phyloP scores from a whole-genome alignment of 257 asterid genomes.

The Petunia axillaris region DNA sequence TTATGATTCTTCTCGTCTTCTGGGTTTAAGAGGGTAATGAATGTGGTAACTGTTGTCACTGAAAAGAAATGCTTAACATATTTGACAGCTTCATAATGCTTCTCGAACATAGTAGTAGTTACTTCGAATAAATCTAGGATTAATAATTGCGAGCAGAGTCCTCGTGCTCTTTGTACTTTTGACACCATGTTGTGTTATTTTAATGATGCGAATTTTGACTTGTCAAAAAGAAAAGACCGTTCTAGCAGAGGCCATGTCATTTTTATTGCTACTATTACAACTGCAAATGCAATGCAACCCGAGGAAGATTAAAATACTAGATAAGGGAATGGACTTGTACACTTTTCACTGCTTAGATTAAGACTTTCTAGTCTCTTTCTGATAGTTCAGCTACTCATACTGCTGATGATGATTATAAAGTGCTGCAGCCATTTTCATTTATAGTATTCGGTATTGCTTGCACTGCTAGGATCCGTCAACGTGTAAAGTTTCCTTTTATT shows the following conservation, averaged over 20 bases:
- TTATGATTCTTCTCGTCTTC: not conserved
- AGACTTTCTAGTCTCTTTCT: not conserved
- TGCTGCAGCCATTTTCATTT: slow-evolving; percentile 10
- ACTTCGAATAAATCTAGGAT: not conserved
- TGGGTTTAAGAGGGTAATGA: slow-evolving; percentile 1
- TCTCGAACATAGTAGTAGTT: not conserved
- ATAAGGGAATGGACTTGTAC: not conserved
- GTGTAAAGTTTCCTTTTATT: not conserved
- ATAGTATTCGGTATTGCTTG: not conserved
- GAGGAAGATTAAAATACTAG: not conserved
- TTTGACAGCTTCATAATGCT: not conserved
- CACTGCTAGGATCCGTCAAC: slow-evolving; percentile 20
- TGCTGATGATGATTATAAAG: not conserved
- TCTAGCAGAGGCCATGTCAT: slow-evolving; percentile 18
- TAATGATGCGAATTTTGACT: not conserved
- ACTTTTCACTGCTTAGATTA: not conserved
- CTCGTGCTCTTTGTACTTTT: not conserved
- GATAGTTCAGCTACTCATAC: slow-evolving; percentile 1
- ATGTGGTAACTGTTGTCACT: not conserved
- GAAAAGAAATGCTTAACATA: not conserved
- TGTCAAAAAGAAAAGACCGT: not conserved
- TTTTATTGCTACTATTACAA: not conserved
- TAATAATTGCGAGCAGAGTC: not conserved
- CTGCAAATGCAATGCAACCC: not conserved
- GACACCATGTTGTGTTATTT: not conserved